Evolutionary conservation across 2,329 filamentous ascomycete species (phyloP), one percentile per base, ranked within the genome.

Genomic region (Colletotrichum noveboracense): DNA sequence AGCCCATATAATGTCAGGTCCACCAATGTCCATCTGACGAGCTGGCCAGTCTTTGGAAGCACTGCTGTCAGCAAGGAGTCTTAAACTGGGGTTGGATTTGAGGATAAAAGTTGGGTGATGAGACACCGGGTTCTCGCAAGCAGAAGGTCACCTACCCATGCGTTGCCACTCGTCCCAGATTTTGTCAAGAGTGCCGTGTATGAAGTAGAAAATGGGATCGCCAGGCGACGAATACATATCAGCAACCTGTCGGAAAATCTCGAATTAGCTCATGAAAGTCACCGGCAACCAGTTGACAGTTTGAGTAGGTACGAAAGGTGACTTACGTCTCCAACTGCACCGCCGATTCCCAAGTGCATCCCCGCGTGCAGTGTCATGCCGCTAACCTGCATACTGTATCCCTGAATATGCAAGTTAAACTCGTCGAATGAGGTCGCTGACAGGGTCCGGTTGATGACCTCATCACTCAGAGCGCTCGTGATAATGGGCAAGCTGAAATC

Each of bases 1-100:
- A 5, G 80, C 83, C 58, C 76, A 83, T 75, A 80, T 79, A 5
- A 79, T 81, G 71, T 84, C 82, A 6, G 83, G 83, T 1, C 83
- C 82, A 61, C 78, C 78, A 52, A 84, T 82, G 52, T 83, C 82
- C 9, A 26, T 64, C n/a, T 79, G 79, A 13, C 83, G 79, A 4
- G 68, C 76, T 18, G 69, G 14, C 81, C 81, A 84, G 66, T 81
- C 79, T 66, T n/a, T 4, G 43, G n/a, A 1, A 21, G n/a, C 7
- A 13, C 6, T n/a, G 7, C 10, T 13, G 10, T 48, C n/a, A 48
- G 43, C 43, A 48, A 48, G 10, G 10, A 21, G 9, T 6, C 38
- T 10, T 18, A 0, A 13, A 1, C 3, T 24, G 0, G 2, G 3
- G 16, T 16, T 28, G 7, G 24, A 4, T 28, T 9, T 21, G 2